Percentiles rank a stretch among this genome's conserved stretches.
Evolutionary conservation across 108 stramenopile genomes (phyloP).

Genomic region (Aureococcus anophagefferens): DNA sequence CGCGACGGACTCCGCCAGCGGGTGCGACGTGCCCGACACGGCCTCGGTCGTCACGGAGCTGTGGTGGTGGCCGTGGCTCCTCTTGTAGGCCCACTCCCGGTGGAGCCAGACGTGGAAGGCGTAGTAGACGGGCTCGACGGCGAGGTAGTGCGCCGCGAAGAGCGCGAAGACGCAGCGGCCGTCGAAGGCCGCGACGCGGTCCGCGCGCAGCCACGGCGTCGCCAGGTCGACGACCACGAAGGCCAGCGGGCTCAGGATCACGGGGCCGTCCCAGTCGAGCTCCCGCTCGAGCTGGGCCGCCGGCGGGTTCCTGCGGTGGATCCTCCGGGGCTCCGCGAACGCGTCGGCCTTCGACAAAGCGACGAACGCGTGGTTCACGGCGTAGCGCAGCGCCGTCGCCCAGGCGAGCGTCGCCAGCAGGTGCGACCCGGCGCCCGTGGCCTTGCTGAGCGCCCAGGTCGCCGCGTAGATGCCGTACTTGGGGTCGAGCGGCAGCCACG

Average conservation of each 20-base stretch:
- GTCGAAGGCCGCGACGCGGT: neutral
- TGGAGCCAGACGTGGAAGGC: neutral
- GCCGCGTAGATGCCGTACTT: neutral
- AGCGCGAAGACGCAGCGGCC: neutral
- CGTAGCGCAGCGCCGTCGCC: neutral
- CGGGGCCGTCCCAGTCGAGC: neutral
- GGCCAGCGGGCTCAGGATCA: neutral
- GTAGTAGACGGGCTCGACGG: slow-evolving; percentile 1
- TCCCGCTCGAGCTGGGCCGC: neutral
- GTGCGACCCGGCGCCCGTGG: neutral
- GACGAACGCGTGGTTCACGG: neutral
- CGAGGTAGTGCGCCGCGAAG: neutral
- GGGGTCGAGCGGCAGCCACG: too few species aligned
- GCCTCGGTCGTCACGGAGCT: neutral
- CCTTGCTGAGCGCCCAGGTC: neutral
- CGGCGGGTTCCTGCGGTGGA: neutral
- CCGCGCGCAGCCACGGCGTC: neutral
- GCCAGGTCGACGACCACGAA: neutral
- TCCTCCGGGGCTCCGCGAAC: neutral
- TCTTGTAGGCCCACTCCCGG: neutral
- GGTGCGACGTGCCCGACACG: neutral
- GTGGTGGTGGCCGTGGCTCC: neutral
- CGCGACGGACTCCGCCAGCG: neutral
- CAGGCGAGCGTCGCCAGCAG: neutral
- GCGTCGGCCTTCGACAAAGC: neutral